Base-by-base conservation (phyloP, 2,329 filamentous ascomycete species). In the Fusarium nisikadoi region DNA sequence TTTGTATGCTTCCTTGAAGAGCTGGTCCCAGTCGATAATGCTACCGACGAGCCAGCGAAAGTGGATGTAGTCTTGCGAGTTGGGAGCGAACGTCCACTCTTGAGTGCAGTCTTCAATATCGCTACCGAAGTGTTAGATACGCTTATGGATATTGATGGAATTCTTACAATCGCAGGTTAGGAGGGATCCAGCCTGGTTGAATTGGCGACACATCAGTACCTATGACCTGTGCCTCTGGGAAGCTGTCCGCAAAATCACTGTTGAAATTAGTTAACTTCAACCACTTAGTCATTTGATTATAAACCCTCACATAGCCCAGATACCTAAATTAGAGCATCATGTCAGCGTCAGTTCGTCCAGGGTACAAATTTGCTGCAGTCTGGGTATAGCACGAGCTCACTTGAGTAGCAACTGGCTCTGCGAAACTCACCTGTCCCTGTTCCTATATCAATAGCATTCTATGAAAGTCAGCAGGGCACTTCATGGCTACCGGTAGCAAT, bases 81-180 rank as follows among this genome's bases (percentile, higher is more conserved):
- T 59, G 0, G 58, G 52, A 0, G 41, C 55, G 33, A 72, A 74
- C 7, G 72, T 74, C 72, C 72, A 74, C 41, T 71, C 65, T 41
- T 69, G 71, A 6, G 71, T 73, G 7, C 68, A 74, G 35, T 74
- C 71, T 11, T 73, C 71, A 0, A 74, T 73, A 47, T 73, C 67
- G 23, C 70, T 73, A 8, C 6, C 1, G 1, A 16, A 33, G 1
- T 3, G 19, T 61, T 3, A 61, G 50, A 8, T 1, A 1, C 0
- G 20, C 7, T 23, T 5, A 3, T 3, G 3, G 1, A 0, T 1
- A n/a, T 17, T 7, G 0, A 3, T 17, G 8, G 5, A 5, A 0
- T 0, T 5, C 41, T 50, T 42, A 70, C 72, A 74, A 72, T 45
- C 64, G 8, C 1, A 74, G 17, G 16, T 72, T 74, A 2, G 62